These are phyloP conservation scores for Leucoagaricus sp. DNA, from an alignment of 1,284 basidiomycete species.

Conservation along the genomic window DNA sequence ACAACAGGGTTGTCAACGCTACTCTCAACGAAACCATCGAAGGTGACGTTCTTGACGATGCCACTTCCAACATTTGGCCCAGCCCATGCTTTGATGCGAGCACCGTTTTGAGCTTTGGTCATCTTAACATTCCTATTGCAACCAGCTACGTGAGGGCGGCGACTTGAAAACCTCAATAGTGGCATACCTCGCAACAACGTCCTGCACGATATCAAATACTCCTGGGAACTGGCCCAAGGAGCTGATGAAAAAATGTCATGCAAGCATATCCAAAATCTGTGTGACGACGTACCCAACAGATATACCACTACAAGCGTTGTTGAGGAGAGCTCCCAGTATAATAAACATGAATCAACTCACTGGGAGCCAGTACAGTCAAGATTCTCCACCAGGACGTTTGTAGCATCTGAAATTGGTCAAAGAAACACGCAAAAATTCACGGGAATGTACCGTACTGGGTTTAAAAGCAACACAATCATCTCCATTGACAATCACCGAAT, in stretches of 20 bases:
- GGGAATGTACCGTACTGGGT: slow-evolving; percentile 46
- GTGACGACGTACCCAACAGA: slow-evolving; percentile 51
- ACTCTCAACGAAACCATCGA: slow-evolving; percentile 47
- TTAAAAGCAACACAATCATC: slow-evolving; percentile 72
- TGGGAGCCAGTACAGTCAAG: slow-evolving; percentile 63
- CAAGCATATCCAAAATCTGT: neutral
- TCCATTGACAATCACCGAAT: slow-evolving; percentile 59
- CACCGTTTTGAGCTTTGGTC: slow-evolving; percentile 63
- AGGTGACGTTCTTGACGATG: slow-evolving; percentile 59
- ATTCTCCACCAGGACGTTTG: slow-evolving; percentile 60
- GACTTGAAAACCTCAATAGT: neutral
- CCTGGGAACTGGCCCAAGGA: slow-evolving; percentile 58
- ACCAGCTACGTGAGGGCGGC: neutral
- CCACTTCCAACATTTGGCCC: slow-evolving; percentile 62
- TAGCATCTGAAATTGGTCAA: slow-evolving; percentile 41
- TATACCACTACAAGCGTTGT: slow-evolving; percentile 44
- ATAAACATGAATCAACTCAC: slow-evolving; percentile 28
- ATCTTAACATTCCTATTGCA: slow-evolving; percentile 55
- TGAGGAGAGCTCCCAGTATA: neutral
- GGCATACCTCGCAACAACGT: slow-evolving; percentile 51
- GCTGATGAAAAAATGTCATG: slow-evolving; percentile 15
- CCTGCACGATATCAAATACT: slow-evolving; percentile 63
- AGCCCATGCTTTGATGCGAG: slow-evolving; percentile 67
- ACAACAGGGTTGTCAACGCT: slow-evolving; percentile 58
- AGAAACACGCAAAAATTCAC: neutral